Percentiles rank a stretch among this genome's conserved stretches.
Evolutionary conservation across 1,284 basidiomycete species (phyloP).

Genomic region (Wolfiporia cocos): DNA sequence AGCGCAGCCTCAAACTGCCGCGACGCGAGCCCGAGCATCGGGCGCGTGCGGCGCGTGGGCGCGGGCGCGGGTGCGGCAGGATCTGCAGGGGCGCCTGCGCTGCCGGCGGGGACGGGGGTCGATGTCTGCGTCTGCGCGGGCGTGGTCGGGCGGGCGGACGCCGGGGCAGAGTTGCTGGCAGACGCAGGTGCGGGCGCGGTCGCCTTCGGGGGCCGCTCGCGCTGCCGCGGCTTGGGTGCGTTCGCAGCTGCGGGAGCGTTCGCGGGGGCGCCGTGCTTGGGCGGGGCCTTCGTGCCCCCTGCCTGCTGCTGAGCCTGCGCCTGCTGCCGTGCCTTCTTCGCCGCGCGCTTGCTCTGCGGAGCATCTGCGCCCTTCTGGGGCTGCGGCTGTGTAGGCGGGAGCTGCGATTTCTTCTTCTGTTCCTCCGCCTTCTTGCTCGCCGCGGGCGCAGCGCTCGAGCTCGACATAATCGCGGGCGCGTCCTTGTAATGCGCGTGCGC

Average conservation of each 20-base stretch:
- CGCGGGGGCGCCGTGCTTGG: conserved; percentile 13
- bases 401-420: conserved; percentile 39
- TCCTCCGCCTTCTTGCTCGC: conserved; percentile 54
- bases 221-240: conserved; percentile 3
- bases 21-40: conserved; percentile 51
- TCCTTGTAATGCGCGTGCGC: conserved; percentile 68
- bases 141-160: neutral
- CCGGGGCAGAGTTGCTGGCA: conserved; percentile 1
- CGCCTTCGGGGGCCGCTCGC: conserved; percentile 5
- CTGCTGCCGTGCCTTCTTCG: conserved; percentile 33
- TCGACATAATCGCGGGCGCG: conserved; percentile 17
- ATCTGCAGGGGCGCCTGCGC: conserved; percentile 3
- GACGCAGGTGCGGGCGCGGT: conserved; percentile 5
- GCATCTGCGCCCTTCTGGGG: conserved; percentile 15
- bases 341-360: conserved; percentile 32
- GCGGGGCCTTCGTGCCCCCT: neutral
- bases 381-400: conserved; percentile 10
- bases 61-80: conserved; percentile 6
- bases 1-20: conserved; percentile 63
- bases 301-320: conserved; percentile 17
- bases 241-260: conserved; percentile 4
- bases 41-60: conserved; percentile 36
- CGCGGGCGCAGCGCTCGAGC: conserved; percentile 13
- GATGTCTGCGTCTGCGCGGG: neutral
- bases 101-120: conserved; percentile 2